Evolutionary conservation across 768 basidiomycete species (phyloP).

Genomic region (Kwoniella dendrophila): DNA sequence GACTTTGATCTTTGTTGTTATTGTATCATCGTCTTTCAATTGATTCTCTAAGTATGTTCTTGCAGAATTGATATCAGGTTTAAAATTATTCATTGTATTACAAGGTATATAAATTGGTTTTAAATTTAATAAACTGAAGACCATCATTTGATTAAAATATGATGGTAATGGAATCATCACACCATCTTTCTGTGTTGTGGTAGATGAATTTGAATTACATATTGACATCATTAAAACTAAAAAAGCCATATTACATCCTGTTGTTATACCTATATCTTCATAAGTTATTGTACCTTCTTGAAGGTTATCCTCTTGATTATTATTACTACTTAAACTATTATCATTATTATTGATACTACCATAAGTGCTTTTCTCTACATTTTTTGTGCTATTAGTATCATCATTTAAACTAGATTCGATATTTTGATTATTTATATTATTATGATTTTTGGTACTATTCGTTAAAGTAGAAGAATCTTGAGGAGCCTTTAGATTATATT

Average conservation of each 20-base stretch:
- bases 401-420: no score
- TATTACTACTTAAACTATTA: neutral
- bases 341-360: no score
- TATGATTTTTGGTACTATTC: no score
- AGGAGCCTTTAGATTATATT: conserved; percentile 65
- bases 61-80: conserved; percentile 62
- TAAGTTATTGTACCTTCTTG: no score
- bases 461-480: neutral
- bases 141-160: conserved; percentile 63
- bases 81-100: conserved; percentile 62
- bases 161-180: conserved; percentile 73
- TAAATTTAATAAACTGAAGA: conserved; percentile 66
- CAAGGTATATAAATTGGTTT: conserved; percentile 64
- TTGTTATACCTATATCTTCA: conserved; percentile 69
- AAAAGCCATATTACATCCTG: conserved; percentile 76
- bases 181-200: no score
- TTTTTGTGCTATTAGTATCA: no score
- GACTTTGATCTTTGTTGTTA: conserved; percentile 68
- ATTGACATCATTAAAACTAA: conserved; percentile 65
- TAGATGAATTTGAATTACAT: conserved; percentile 67
- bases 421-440: no score
- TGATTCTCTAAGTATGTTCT: conserved; percentile 49
- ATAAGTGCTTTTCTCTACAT: no score
- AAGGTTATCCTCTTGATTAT: conserved; percentile 13
- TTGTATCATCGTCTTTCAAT: conserved; percentile 54